A percentile compares a stretch with the other conserved stretches of the same genome.
Conservation (phyloP, 2,329 filamentous ascomycete species). For the Phyllosticta ampelicida region DNA sequence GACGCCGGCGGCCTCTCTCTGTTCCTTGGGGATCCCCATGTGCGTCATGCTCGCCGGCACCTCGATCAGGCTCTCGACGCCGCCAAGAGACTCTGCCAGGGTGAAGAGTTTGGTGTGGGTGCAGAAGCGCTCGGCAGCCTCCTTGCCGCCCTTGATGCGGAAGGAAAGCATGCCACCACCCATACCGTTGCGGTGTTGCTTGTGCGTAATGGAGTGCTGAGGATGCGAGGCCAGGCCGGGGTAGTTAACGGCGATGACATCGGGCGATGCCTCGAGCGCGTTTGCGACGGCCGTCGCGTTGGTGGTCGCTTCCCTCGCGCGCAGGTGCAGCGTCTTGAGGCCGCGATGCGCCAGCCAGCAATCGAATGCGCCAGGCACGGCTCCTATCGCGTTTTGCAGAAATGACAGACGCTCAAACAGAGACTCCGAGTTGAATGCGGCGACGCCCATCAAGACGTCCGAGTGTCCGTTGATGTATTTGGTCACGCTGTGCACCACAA, state of each 20-base stretch:
- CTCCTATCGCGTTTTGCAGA: conserved; percentile 94
- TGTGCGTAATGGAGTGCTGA: conserved; percentile 71
- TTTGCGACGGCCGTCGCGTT: conserved; percentile 72
- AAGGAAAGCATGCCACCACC: conserved; percentile 97
- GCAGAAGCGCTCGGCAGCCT: conserved; percentile 86
- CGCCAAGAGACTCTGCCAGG: conserved; percentile 82
- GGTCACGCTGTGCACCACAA: conserved; percentile 92
- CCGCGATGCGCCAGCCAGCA: conserved; percentile 96
- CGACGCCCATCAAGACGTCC: conserved; percentile 95
- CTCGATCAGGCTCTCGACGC: conserved; percentile 85
- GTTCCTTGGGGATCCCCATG: conserved; percentile 80
- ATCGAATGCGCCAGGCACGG: conserved; percentile 89
- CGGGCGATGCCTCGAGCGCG: conserved; percentile 65
- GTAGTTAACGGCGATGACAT: conserved; percentile 90
- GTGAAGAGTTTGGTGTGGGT: conserved; percentile 82
- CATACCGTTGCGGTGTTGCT: conserved; percentile 89
- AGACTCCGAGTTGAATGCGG: conserved; percentile 81
- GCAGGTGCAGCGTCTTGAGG: conserved; percentile 90
- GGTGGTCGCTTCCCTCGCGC: conserved; percentile 69
- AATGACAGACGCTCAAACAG: conserved; percentile 71
- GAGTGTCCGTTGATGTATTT: conserved; percentile 99
- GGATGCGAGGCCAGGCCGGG: conserved; percentile 82
- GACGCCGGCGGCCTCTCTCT: conserved; percentile 85
- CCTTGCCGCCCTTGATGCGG: conserved; percentile 77
- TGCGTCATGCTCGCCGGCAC: conserved; percentile 96